Conservation (phyloP, 1,139 yeast species). For the Debaryomyces udenii region DNA sequence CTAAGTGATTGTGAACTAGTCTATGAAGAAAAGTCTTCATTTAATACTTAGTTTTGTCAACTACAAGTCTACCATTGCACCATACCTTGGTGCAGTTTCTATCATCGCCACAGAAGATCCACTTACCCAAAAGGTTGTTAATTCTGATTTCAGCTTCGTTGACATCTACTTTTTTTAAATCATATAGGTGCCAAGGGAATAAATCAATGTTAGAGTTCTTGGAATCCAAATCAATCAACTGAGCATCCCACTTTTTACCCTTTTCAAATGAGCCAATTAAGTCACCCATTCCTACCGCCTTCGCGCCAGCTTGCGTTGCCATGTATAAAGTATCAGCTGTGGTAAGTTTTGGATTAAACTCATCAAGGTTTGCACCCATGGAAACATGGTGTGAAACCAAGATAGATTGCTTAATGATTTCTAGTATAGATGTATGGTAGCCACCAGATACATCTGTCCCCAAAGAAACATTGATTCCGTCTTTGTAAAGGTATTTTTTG, state of each 20-base stretch:
- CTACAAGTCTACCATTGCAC: constrained; percentile 73
- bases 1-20: too few species aligned
- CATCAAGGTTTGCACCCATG: constrained; percentile 46
- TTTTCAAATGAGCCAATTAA: constrained; percentile 69
- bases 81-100: constrained; percentile 80
- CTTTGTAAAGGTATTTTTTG: constrained; percentile 61
- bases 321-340: constrained; percentile 74
- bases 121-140: constrained; percentile 70
- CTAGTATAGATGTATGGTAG: constrained; percentile 75
- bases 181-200: constrained; percentile 66
- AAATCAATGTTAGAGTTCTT: constrained; percentile 65
- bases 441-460: constrained; percentile 97
- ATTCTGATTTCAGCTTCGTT: constrained; percentile 26
- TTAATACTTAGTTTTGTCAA: constrained; percentile 33
- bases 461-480: constrained; percentile 73
- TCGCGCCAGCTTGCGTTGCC: constrained; percentile 92
- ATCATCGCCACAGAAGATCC: constrained; percentile 97
- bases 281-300: constrained; percentile 62
- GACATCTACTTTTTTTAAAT: constrained; percentile 9
- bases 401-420: constrained; percentile 75
- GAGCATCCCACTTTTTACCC: constrained; percentile 86
- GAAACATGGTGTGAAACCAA: constrained; percentile 84
- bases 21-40: too few species aligned
- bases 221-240: constrained; percentile 63
- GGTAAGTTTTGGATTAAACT: constrained; percentile 49